Conservation (phyloP, 1,284 basidiomycete genomes). For the Sutorius eximius region DNA sequence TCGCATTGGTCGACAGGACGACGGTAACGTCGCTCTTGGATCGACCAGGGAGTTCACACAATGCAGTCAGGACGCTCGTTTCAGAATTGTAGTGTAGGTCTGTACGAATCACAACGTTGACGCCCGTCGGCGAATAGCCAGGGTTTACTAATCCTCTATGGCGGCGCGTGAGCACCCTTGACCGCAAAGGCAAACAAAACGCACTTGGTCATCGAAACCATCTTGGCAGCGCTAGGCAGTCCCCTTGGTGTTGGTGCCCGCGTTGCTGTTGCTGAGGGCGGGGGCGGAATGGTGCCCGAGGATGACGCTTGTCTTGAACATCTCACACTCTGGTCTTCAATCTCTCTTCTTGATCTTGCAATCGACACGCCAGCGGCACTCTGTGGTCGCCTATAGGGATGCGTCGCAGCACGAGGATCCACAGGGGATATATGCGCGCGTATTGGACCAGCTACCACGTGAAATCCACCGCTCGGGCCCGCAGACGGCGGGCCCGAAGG, state of each 20-base stretch:
- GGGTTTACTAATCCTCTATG: conserved; percentile 23
- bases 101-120: conserved; percentile 41
- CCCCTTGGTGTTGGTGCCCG: conserved; percentile 7
- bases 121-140: conserved; percentile 16
- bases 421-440: conserved; percentile 29
- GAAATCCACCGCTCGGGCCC: conserved; percentile 20
- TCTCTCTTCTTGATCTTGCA: conserved; percentile 27
- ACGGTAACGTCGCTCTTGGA: conserved; percentile 52
- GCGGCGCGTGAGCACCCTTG: conserved; percentile 9
- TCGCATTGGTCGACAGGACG: conserved; percentile 51
- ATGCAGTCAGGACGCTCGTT: conserved; percentile 48
- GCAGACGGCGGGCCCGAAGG: conserved; percentile 32
- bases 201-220: conserved; percentile 22
- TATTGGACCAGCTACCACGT: conserved; percentile 22
- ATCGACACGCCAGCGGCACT: conserved; percentile 29
- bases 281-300: conserved; percentile 10
- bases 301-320: conserved; percentile 17
- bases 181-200: conserved; percentile 6
- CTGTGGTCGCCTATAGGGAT: conserved; percentile 37
- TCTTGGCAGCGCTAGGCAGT: conserved; percentile 3
- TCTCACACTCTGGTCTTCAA: conserved; percentile 34
- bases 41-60: conserved; percentile 66
- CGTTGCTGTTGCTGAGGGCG: background rate
- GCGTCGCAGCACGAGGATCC: conserved; percentile 24
- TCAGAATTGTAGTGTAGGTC: conserved; percentile 54